These are phyloP conservation scores for Metschnikowia henanensis DNA, from an alignment of 805 yeast genomes.

Conservation along the genomic window DNA sequence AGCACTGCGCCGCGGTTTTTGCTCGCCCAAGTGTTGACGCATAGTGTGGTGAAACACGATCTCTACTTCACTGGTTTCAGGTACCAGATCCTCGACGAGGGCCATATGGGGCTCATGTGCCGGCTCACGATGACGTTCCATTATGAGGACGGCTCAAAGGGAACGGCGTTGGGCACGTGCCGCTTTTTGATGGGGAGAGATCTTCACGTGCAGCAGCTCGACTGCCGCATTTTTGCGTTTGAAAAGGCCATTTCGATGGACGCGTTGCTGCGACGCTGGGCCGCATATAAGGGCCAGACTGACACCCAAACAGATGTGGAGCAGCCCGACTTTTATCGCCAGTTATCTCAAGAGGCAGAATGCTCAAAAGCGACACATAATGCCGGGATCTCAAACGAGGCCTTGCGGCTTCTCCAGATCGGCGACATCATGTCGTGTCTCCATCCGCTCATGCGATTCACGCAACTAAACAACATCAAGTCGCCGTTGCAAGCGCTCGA, in stretches of 20 bases:
- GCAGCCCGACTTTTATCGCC: slow-evolving; percentile 7
- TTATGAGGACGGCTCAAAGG: slow-evolving; percentile 70
- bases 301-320: background rate
- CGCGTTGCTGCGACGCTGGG: slow-evolving; percentile 30
- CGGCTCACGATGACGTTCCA: slow-evolving; percentile 30
- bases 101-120: slow-evolving; percentile 36
- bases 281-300: slow-evolving; percentile 13
- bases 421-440: slow-evolving; percentile 78
- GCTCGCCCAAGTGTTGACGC: slow-evolving; percentile 50
- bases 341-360: slow-evolving; percentile 9
- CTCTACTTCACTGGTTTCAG: slow-evolving; percentile 37
- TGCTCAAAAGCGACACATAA: slow-evolving; percentile 51
- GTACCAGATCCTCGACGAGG: slow-evolving; percentile 41
- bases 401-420: slow-evolving; percentile 71
- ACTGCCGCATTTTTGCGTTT: slow-evolving; percentile 43
- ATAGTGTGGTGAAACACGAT: slow-evolving; percentile 31
- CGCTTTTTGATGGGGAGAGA: slow-evolving; percentile 62
- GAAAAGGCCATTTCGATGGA: slow-evolving; percentile 26
- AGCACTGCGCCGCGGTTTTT: slow-evolving; percentile 66
- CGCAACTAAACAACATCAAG: slow-evolving; percentile 45
- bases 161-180: slow-evolving; percentile 59
- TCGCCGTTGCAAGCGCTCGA: slow-evolving; percentile 60
- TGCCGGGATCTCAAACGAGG: slow-evolving; percentile 63
- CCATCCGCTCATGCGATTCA: slow-evolving; percentile 60
- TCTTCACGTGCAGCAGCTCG: slow-evolving; percentile 71